Percentiles rank a stretch among this genome's conserved stretches.
Conservation (phyloP, 306 rosid species). For the Lagenaria siceraria region DNA sequence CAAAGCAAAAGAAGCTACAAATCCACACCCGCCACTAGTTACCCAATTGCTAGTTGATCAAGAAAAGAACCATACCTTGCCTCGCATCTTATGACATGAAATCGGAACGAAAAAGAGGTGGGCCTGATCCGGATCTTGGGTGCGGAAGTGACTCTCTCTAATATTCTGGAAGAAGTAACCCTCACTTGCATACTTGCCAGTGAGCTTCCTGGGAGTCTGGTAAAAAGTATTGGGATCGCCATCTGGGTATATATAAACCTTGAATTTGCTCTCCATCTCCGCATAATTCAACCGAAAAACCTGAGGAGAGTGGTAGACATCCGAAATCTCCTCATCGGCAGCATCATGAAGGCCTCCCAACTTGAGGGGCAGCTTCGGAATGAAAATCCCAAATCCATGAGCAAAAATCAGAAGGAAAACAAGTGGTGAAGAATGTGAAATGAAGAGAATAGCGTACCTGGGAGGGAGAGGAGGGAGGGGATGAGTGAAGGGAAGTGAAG, state of each 20-base stretch:
- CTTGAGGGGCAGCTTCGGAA: slow-evolving; percentile 19
- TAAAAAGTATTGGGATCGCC: slow-evolving; percentile 86
- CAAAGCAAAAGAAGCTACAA: background rate
- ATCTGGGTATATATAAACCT: slow-evolving; percentile 82
- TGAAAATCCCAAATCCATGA: background rate
- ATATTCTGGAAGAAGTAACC: slow-evolving; percentile 94
- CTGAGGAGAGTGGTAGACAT: slow-evolving; percentile 56
- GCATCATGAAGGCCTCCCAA: slow-evolving; percentile 3
- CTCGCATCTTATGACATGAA: slow-evolving; percentile 96
- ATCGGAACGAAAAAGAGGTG: slow-evolving; percentile 84
- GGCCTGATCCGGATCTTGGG: slow-evolving; percentile 73
- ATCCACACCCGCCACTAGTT: background rate
- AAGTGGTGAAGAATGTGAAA: background rate
- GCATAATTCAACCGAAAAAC: slow-evolving; percentile 60
- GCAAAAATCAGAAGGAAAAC: background rate
- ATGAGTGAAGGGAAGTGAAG: slow-evolving; percentile 29
- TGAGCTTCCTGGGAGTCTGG: slow-evolving; percentile 91
- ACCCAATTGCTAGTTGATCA: background rate
- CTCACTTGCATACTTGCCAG: slow-evolving; percentile 88
- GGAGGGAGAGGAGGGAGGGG: slow-evolving; percentile 22
- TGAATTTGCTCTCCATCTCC: slow-evolving; percentile 69
- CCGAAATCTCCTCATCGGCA: slow-evolving; percentile 19
- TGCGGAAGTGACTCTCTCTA: slow-evolving; percentile 64
- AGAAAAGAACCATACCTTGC: slow-evolving; percentile 48
- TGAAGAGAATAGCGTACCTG: slow-evolving; percentile 23